Conservation (phyloP, 2,329 filamentous ascomycete genomes). For the Diplodia seriata region DNA sequence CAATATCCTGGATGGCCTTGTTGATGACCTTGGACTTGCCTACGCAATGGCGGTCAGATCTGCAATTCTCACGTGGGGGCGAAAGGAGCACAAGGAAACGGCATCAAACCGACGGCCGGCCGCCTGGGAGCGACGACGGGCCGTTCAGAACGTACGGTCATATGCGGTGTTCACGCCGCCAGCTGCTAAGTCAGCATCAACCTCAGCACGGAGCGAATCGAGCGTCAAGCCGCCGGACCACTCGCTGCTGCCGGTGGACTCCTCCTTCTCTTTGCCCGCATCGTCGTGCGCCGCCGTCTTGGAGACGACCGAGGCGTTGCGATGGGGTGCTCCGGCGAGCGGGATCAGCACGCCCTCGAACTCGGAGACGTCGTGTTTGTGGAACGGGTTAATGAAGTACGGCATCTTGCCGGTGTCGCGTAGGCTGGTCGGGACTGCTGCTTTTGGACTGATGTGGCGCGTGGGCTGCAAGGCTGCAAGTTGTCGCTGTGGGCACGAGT, state of each 20-base stretch:
- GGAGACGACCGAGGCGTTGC: constrained; percentile 42
- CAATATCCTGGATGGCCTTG: constrained; percentile 84
- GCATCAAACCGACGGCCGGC: background rate
- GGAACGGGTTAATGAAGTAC: constrained; percentile 58
- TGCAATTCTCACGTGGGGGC: constrained; percentile 15
- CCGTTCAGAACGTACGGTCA: constrained; percentile 67
- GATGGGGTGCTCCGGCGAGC: constrained; percentile 54
- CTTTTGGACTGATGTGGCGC: constrained; percentile 2
- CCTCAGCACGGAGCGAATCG: constrained; percentile 71
- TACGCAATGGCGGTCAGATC: constrained; percentile 25
- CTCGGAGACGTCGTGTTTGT: constrained; percentile 57
- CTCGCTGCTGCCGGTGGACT: constrained; percentile 48
- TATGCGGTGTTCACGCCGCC: constrained; percentile 71
- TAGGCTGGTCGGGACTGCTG: constrained; percentile 9
- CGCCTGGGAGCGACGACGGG: constrained; percentile 1
- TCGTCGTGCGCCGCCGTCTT: constrained; percentile 40
- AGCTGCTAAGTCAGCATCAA: constrained; percentile 65
- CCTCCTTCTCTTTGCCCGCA: constrained; percentile 35
- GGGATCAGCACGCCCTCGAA: constrained; percentile 61
- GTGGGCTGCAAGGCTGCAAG: background rate
- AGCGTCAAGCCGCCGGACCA: constrained; percentile 57
- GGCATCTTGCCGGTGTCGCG: constrained; percentile 42
- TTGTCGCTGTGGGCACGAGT: constrained; percentile 23
- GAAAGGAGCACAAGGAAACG: background rate
- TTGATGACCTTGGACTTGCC: constrained; percentile 72